Conservation (phyloP, 768 basidiomycete genomes). For the Lentinula boryana region DNA sequence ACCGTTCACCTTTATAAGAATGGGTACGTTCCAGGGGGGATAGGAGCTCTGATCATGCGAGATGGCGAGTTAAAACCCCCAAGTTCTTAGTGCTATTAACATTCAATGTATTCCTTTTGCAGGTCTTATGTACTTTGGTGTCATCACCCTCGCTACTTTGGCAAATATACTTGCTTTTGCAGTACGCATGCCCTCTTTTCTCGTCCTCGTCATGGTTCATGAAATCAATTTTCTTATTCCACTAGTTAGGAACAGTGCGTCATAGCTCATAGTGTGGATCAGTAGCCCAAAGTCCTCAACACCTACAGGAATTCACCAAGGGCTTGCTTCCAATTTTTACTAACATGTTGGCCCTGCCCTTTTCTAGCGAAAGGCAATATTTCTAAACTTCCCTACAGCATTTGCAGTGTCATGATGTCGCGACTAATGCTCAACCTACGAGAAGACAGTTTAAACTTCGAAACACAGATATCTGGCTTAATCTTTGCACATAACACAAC, state of each 20-base stretch:
- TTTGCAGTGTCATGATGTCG: no score
- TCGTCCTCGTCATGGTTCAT: background rate
- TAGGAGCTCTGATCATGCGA: background rate
- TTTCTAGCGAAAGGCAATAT: no score
- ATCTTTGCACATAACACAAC: no score
- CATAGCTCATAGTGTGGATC: background rate
- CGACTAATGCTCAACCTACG: no score
- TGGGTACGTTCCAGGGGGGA: background rate
- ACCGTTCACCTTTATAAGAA: background rate
- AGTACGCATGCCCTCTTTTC: background rate
- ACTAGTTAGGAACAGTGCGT: background rate
- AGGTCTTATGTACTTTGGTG: conserved; percentile 1
- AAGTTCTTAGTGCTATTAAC: background rate
- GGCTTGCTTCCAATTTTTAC: background rate
- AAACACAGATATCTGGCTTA: no score
- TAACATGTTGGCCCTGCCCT: background rate
- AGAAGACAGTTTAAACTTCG: no score
- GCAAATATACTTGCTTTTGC: background rate
- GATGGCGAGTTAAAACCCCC: background rate
- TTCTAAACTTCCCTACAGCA: no score
- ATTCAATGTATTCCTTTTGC: no score
- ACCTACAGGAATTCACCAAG: background rate
- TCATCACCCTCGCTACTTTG: background rate
- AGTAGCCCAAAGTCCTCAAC: background rate
- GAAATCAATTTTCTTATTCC: background rate